Base-by-base conservation (phyloP, 176 grass and related monocot species). In the Triticum timopheevii region DNA sequence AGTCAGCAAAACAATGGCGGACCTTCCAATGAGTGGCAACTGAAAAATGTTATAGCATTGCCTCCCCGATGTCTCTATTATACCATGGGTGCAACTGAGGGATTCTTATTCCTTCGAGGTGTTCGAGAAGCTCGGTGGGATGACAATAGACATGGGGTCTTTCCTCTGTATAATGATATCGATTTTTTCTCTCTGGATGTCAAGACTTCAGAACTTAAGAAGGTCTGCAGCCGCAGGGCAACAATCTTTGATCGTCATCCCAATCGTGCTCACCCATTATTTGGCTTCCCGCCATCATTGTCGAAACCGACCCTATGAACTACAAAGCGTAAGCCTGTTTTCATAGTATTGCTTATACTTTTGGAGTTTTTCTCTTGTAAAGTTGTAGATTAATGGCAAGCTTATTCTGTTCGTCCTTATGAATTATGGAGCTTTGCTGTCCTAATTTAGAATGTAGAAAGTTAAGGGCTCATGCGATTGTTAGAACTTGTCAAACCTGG, bases 141-240 rank as follows among this genome's bases (percentile, higher is more conserved):
- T 56, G 2, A 15, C 13, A 28, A 36, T 38, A 33, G 19, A 50
- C 7, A 15, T 3, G 39, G 16, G 17, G 25, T 20, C 34, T 6
- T 9, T 1, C 39, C 70, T 7, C 12, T 45, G n/a, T 39, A 73
- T 73, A 24, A 45, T 3, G 30, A 10, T 9, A 2, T 20, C 6
- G 76, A 86, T 6, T 79, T 34, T 24, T 35, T 80, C 25, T 36
- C n/a, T 7, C 13, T 87, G 15, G 61, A 87, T 7, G 24, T 58
- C 3, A 82, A 56, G 31, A 82, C 86, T 66, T 28, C 17, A 17
- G 31, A 76, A 82, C 33, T 82, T 87, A 7, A 82, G 85, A 59
- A 40, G 44, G 30, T 82, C 15, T 65, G 69, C 16, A 61, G 10
- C 10, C 39, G 59, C 16, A 27, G 10, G 10, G 15, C 7, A 36